These are phyloP conservation scores for Furcasterigmium sp. DNA, from an alignment of 2,329 filamentous ascomycete species.

Conservation along the genomic window DNA sequence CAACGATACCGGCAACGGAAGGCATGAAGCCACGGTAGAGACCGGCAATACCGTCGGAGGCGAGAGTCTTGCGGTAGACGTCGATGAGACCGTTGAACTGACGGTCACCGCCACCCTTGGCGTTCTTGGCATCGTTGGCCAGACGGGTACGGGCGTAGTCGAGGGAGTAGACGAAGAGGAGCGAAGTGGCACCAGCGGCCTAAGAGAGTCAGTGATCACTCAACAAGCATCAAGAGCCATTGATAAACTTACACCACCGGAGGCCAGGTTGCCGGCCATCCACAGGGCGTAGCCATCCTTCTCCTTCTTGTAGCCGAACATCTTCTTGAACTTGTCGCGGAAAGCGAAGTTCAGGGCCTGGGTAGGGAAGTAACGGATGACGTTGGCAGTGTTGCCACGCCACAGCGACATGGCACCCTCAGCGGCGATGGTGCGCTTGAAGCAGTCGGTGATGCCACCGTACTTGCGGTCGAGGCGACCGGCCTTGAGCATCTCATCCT, in stretches of 20 bases:
- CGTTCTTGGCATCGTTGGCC: conserved; percentile 99
- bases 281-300: conserved; percentile 97
- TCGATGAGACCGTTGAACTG: conserved; percentile 99
- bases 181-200: conserved; percentile 98
- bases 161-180: conserved; percentile 99
- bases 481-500: conserved; percentile 99
- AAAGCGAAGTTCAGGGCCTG: conserved; percentile 99
- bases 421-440: conserved; percentile 80
- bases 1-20: conserved; percentile 97
- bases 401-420: conserved; percentile 96
- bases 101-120: conserved; percentile 93
- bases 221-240: neutral
- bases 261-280: conserved; percentile 99
- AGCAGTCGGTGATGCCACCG: conserved; percentile 90
- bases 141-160: conserved; percentile 99
- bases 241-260: conserved; percentile 81
- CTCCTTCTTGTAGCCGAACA: conserved; percentile 99
- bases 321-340: conserved; percentile 99
- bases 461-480: conserved; percentile 99
- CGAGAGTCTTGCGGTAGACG: conserved; percentile 99
- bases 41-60: conserved; percentile 97
- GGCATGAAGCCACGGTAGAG: conserved; percentile 99
- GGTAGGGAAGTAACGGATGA: conserved; percentile 99
- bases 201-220: conserved; percentile 24
- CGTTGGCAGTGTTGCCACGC: conserved; percentile 99